Evolutionary conservation across 257 asterid species (phyloP), one percentile per base, ranked within the genome.

Genomic region (Solanum sejunctum): DNA sequence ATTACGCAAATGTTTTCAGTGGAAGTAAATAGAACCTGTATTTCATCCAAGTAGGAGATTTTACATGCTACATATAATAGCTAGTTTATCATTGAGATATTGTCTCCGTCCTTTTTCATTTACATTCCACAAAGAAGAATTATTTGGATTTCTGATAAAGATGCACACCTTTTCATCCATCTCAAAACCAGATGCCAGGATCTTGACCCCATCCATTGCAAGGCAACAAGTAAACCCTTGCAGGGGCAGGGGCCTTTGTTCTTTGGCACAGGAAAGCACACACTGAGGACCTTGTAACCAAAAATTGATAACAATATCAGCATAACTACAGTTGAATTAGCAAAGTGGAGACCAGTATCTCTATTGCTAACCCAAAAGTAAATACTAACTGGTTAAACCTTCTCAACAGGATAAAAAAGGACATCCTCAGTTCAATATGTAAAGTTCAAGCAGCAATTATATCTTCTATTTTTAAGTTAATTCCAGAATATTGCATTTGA

Each of bases 221-320:
- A 97, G 97, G 92, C 99, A 97, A 89, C 99, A 97, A 85, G 99
- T 95, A 86, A 93, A 97, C 63, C 92, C 97, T 80, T 90, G 95
- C 87, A 88, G 89, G 82, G 99, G 98, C 32, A 95, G 93, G 85
- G 84, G 87, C 86, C 98, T 91, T n/a, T 84, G 94, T 87, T 97
- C 98, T 89, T 95, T 95, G 47, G 99, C 97, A 88, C 99, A 97
- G 52, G 92, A 91, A 84, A 95, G 90, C 88, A 97, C 94, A 85
- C 99, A 97, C 58, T 92, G 98, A 75, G 99, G 98, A 88, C 99
- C 99, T 97, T 90, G 69, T 90, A 67, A 72, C 55, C 56, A 47
- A n/a, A 77, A 85, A 80, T 26, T 23, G 61, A 49, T 78, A 52
- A 23, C 47, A 51, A 51, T 51, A 77, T 51, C 82, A 51, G 82